phyloP scores from a whole-genome alignment of 1,284 basidiomycete species.

The Papiliotrema flavescens region DNA sequence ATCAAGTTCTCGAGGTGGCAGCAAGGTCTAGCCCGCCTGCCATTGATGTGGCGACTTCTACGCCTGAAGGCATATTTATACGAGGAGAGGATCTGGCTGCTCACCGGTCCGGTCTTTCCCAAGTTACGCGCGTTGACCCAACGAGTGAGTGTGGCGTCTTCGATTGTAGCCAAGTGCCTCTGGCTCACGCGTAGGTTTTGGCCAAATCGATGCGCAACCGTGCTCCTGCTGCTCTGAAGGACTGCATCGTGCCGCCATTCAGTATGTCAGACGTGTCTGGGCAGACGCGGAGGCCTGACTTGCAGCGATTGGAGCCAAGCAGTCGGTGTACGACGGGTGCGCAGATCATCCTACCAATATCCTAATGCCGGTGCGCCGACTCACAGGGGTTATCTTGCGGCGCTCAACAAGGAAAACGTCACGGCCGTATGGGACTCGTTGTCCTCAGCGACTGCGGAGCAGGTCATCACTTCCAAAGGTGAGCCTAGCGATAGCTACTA shows the following conservation, averaged over 20 bases:
- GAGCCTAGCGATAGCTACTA: background rate
- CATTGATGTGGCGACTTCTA: no score
- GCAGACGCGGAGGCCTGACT: no score
- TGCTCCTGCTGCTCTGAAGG: slow-evolving; percentile 9
- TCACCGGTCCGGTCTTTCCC: no score
- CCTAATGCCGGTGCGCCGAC: background rate
- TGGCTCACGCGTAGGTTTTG: background rate
- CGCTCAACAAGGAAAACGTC: slow-evolving; percentile 23
- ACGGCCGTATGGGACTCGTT: slow-evolving; percentile 10
- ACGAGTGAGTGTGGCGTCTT: no score
- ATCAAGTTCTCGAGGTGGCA: no score
- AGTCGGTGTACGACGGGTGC: slow-evolving; percentile 28
- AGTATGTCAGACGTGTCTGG: slow-evolving; percentile 13
- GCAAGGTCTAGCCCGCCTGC: no score
- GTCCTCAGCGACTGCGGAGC: background rate
- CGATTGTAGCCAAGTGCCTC: no score
- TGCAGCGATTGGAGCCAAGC: slow-evolving; percentile 24
- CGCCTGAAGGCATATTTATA: no score
- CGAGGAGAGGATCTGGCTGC: background rate
- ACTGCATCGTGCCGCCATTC: slow-evolving; percentile 18
- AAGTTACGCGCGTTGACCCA: no score
- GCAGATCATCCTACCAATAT: no score
- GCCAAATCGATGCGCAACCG: slow-evolving; percentile 16
- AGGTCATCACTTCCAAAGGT: background rate
- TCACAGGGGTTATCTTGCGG: slow-evolving; percentile 15